Base-by-base conservation (phyloP, 2,329 filamentous ascomycete genomes). In the Beauveria sp. region DNA sequence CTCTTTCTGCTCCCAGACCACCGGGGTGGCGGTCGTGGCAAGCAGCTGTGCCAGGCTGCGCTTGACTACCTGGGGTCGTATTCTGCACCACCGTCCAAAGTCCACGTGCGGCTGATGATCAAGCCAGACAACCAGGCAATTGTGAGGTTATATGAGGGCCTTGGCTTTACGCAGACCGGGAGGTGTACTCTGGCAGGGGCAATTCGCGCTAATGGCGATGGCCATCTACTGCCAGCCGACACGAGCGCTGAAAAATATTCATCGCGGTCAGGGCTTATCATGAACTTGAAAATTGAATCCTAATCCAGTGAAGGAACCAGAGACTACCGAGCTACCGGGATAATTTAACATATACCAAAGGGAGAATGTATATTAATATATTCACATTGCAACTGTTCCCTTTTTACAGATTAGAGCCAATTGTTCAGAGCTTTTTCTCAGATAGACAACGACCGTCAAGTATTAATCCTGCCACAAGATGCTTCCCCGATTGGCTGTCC, bases 1-100 rank as follows among this genome's bases (percentile, higher is more conserved):
- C 60, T 66, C 1, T 66, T 62, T 41, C 59, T 60, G 14, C 40
- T 64, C 14, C 62, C 64, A 8, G 28, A 37, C 2, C 64, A 66
- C 41, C 52, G 62, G 6, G 63, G 64, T 3, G 55, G 61, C 48
- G 62, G 62, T 5, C 47, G 64, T 28, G 64, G 53, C 20, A 43
- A 43, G 14, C 20, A 52, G 34, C 55, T 66, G 18, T 66, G 64
- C 34, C 43, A 52, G 37, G 46, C n/a, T 10, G 55, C 63, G 4
- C 62, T 64, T 20, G 43, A 55, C 50, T 59, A 60, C 63, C 59
- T 66, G 2, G 20, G 4, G 20, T 54, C 51, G 14, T 54, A 43
- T 28, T 8, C 18, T 8, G 12, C 34, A 3, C 22, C 34, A 3
- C 34, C 51, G 12, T 24, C 8, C 10, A n/a, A 54, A 20, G 34